These are phyloP conservation scores for Colletotrichum chrysophilum DNA, from an alignment of 2,329 filamentous ascomycete species.

Conservation along the genomic window DNA sequence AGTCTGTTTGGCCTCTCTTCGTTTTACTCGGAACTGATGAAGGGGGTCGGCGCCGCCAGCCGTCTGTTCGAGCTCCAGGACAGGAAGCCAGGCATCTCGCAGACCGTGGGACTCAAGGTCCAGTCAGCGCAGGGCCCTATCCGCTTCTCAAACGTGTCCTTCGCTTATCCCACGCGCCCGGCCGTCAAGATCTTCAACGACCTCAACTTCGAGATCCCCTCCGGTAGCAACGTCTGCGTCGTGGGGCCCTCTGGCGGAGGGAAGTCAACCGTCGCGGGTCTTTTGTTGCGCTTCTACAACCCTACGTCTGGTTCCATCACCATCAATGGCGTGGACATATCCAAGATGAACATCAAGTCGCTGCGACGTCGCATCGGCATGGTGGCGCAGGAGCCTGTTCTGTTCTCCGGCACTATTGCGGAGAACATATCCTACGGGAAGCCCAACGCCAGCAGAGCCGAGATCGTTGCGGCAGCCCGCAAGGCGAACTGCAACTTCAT, in stretches of 20 bases:
- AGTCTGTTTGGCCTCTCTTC: slow-evolving; percentile 93
- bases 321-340: slow-evolving; percentile 85
- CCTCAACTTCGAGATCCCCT: slow-evolving; percentile 87
- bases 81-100: slow-evolving; percentile 82
- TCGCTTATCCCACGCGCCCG: slow-evolving; percentile 92
- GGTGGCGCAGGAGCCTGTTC: slow-evolving; percentile 93
- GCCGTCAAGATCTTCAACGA: slow-evolving; percentile 91
- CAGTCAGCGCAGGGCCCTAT: slow-evolving; percentile 87
- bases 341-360: slow-evolving; percentile 90
- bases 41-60: slow-evolving; percentile 95
- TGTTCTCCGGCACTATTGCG: slow-evolving; percentile 84
- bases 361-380: slow-evolving; percentile 91
- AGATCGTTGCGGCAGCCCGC: slow-evolving; percentile 85
- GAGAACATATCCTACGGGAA: slow-evolving; percentile 93
- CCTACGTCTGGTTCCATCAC: slow-evolving; percentile 78
- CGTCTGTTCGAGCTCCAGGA: slow-evolving; percentile 96
- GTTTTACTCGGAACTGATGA: slow-evolving; percentile 99
- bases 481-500: slow-evolving; percentile 98
- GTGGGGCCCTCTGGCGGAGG: slow-evolving; percentile 96
- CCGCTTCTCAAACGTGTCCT: slow-evolving; percentile 82
- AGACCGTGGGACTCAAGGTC: slow-evolving; percentile 82
- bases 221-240: slow-evolving; percentile 93
- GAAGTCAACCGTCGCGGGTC: slow-evolving; percentile 93
- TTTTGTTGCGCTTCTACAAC: slow-evolving; percentile 90
- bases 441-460: slow-evolving; percentile 75